Evolutionary conservation across 2,329 filamentous ascomycete species (phyloP).

Genomic region (Aspergillus sp.): DNA sequence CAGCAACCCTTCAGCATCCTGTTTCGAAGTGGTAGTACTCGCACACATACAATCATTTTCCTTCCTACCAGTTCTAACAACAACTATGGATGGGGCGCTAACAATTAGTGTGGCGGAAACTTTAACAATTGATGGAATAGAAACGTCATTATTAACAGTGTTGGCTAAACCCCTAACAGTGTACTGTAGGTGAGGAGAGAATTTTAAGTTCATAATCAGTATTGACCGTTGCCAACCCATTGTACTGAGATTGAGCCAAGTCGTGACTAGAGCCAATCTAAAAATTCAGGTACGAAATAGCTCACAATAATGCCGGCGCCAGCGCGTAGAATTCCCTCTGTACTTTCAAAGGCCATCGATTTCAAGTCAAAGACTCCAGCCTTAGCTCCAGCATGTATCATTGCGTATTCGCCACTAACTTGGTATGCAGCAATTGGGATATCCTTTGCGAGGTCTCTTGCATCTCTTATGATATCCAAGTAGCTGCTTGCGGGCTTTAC

Average conservation of each 20-base stretch:
- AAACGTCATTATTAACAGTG: not conserved
- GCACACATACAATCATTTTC: not conserved
- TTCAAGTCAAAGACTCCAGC: constrained; percentile 95
- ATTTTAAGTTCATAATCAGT: not conserved
- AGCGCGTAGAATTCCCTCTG: constrained; percentile 87
- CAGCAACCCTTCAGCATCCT: not conserved
- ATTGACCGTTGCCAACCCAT: not conserved
- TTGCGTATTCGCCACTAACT: constrained; percentile 94
- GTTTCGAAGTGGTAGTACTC: too few relatives aligned
- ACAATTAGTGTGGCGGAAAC: not conserved
- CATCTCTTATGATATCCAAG: constrained; percentile 95
- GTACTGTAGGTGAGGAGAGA: not conserved
- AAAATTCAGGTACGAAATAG: constrained; percentile 84
- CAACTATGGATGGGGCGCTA: not conserved
- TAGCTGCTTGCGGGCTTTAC: constrained; percentile 97
- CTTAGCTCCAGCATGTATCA: constrained; percentile 95
- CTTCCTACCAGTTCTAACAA: not conserved
- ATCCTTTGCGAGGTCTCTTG: constrained; percentile 89
- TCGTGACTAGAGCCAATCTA: constrained; percentile 57
- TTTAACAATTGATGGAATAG: not conserved
- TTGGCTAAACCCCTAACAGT: not conserved
- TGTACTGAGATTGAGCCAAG: not conserved
- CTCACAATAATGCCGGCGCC: constrained; percentile 90
- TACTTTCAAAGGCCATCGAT: constrained; percentile 91
- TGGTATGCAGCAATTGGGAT: constrained; percentile 95